Percentiles rank a stretch among this genome's conserved stretches.
phyloP scores from a whole-genome alignment of 768 basidiomycete species.

The Austroboletus festivus region DNA sequence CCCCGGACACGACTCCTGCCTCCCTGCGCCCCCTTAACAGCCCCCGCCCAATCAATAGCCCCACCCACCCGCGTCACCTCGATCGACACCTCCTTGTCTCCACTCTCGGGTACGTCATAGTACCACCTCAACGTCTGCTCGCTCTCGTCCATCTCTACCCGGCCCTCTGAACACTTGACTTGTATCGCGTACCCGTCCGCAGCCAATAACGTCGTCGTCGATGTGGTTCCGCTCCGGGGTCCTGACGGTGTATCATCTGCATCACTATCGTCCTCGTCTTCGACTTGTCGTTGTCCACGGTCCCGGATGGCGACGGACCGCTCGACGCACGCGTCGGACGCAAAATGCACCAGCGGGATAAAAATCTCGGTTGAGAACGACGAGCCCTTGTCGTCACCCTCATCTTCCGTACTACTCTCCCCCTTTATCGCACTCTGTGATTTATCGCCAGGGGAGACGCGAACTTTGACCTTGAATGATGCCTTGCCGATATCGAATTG shows the following conservation, averaged over 20 bases:
- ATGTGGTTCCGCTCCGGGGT: conserved; percentile 13
- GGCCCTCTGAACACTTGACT: conserved; percentile 46
- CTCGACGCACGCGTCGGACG: conserved; percentile 38
- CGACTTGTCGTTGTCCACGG: not conserved
- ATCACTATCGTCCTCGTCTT: not conserved
- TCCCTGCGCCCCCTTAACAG: not conserved
- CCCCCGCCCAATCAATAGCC: conserved; percentile 29
- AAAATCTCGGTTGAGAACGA: conserved; percentile 84
- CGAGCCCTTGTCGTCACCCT: too few relatives aligned
- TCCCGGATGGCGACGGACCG: conserved; percentile 10
- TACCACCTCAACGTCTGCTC: conserved; percentile 54
- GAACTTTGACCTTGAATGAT: conserved; percentile 64
- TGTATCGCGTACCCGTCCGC: conserved; percentile 36
- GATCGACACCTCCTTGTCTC: conserved; percentile 35
- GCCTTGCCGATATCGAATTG: conserved; percentile 75
- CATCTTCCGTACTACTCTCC: too few relatives aligned
- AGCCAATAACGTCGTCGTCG: conserved; percentile 4
- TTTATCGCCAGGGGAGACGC: conserved; percentile 58
- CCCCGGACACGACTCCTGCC: not conserved
- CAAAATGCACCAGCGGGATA: conserved; percentile 88
- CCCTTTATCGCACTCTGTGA: conserved; percentile 7
- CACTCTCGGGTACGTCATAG: conserved; percentile 35
- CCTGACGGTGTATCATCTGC: not conserved
- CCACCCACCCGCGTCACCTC: conserved; percentile 42
- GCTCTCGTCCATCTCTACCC: conserved; percentile 44